Evolutionary conservation across 2,329 filamentous ascomycete species (phyloP).

Genomic region (Trichophyton rubrum): DNA sequence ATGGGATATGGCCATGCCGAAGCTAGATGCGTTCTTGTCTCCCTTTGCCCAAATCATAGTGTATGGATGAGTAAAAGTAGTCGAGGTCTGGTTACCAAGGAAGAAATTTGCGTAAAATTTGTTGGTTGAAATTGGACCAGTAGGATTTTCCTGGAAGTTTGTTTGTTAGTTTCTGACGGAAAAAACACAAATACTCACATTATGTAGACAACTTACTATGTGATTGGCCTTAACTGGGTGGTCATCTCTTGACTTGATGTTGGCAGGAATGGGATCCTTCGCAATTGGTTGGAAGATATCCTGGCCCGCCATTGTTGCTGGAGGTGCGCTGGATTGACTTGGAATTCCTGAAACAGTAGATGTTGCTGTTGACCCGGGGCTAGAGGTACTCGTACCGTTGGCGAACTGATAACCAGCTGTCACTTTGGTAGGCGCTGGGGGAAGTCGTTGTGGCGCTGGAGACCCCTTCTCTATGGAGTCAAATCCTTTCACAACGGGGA

Average conservation of each 20-base stretch:
- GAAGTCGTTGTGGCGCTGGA: not conserved
- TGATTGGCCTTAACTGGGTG: constrained; percentile 32
- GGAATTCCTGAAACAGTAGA: not conserved
- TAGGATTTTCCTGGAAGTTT: constrained; percentile 19
- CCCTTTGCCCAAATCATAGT: constrained; percentile 56
- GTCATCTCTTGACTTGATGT: constrained; percentile 28
- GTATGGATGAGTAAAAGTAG: constrained; percentile 66
- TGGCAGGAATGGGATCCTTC: constrained; percentile 26
- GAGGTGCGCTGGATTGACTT: not conserved
- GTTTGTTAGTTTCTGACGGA: constrained; percentile 9
- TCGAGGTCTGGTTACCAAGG: constrained; percentile 55
- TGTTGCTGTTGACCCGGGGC: not conserved
- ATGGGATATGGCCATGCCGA: constrained; percentile 67
- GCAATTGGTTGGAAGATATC: constrained; percentile 33
- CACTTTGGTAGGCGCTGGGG: not conserved
- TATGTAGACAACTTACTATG: constrained; percentile 23
- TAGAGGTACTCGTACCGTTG: not conserved
- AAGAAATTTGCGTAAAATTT: constrained; percentile 70
- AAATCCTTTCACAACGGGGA: not conserved
- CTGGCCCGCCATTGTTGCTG: constrained; percentile 17
- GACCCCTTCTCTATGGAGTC: not conserved
- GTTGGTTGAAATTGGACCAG: constrained; percentile 33
- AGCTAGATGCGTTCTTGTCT: constrained; percentile 50
- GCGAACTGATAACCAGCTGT: not conserved
- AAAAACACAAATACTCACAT: not conserved